Evolutionary conservation across 2,329 filamentous ascomycete species (phyloP).

Genomic region (Zelopaecilomyces penicillatus): DNA sequence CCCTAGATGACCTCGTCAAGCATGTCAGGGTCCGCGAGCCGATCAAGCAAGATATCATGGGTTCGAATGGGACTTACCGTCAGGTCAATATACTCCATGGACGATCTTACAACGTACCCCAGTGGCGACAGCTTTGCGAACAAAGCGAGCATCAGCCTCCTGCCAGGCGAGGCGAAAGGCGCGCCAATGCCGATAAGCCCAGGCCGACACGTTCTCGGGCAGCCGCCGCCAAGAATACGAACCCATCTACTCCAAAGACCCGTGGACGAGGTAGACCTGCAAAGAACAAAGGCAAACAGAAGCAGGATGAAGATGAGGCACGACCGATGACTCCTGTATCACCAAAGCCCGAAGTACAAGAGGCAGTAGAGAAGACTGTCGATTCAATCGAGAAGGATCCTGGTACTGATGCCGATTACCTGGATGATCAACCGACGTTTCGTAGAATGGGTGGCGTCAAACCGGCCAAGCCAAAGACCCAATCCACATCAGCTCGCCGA

Average conservation of each 20-base stretch:
- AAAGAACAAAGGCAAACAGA: conserved; percentile 29
- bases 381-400: conserved; percentile 44
- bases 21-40: conserved; percentile 90
- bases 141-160: conserved; percentile 95
- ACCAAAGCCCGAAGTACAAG: conserved; percentile 32
- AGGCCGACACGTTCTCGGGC: conserved; percentile 35
- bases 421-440: conserved; percentile 30
- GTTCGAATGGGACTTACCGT: conserved; percentile 87
- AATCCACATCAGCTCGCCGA: conserved; percentile 77
- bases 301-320: conserved; percentile 36
- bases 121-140: conserved; percentile 90
- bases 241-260: conserved; percentile 29
- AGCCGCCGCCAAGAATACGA: conserved; percentile 21
- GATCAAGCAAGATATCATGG: conserved; percentile 97
- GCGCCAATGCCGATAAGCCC: conserved; percentile 50
- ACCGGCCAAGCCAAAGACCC: conserved; percentile 50
- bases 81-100: conserved; percentile 97
- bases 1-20: conserved; percentile 79
- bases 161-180: conserved; percentile 75
- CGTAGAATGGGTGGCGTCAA: conserved; percentile 43
- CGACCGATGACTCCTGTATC: conserved; percentile 53
- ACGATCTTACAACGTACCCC: conserved; percentile 89
- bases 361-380: conserved; percentile 25
- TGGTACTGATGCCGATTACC: conserved; percentile 34
- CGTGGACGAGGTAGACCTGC: conserved; percentile 32